Base-by-base conservation (phyloP, 345 rosid genomes). In the Aurinia saxatilis region DNA sequence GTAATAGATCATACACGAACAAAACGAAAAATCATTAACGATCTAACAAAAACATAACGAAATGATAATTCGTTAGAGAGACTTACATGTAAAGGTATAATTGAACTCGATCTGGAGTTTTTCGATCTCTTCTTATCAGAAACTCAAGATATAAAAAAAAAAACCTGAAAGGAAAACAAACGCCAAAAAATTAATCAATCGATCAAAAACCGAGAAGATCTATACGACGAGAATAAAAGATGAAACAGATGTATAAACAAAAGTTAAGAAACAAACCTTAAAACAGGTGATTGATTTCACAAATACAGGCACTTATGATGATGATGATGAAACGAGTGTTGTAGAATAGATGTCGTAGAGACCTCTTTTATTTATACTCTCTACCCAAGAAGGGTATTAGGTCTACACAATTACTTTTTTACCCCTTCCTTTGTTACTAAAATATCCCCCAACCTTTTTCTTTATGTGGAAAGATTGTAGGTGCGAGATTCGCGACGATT, bases 121-220 rank as follows among this genome's bases (percentile, higher is more conserved):
- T 14, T 1, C 4, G 1, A 14, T 55, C 41, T 39, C 64, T 31
- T 47, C 3, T 2, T 2, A n/a, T 8, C 50, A 42, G 30, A 59
- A 60, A 56, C 8, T 2, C 17, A 33, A 35, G 17, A 35, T 23
- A 50, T 5, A 2, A 57, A 51, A 27, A 27, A 68, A 8, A 36
- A 18, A 70, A 53, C 58, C 74, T 70, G 74, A 55, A 70, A 70
- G 30, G 7, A 39, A 46, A 63, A 8, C 45, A 62, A 47, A 38
- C n/a, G 19, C 41, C 36, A 38, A 13, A n/a, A n/a, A n/a, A 38
- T 41, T 25, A 58, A 15, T 63, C 62, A 45, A 33, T 15, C 38
- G 30, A 60, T 50, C 14, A 10, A 30, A 15, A 30, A 18, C n/a
- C 30, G 19, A 29, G 13, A 39, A 17, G 41, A 49, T 8, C n/a